phyloP scores from a whole-genome alignment of 495 filamentous ascomycete genomes.

The Xylaria palmicola region DNA sequence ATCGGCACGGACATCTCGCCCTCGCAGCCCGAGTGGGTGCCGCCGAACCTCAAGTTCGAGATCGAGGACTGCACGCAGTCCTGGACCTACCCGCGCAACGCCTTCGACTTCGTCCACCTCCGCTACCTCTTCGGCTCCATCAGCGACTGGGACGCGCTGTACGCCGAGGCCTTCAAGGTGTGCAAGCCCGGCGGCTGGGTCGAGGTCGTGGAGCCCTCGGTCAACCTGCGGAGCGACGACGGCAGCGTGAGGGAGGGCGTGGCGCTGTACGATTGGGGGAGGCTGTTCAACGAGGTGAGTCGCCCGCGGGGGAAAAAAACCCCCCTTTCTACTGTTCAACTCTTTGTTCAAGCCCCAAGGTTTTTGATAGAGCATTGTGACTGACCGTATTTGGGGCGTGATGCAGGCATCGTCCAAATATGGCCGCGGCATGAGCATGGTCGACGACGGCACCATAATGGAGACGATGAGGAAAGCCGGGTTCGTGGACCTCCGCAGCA shows the following conservation, averaged over 20 bases:
- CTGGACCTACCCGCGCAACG: slow-evolving; percentile 52
- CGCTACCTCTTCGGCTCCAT: slow-evolving; percentile 57
- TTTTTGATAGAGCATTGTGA: not conserved
- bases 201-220: slow-evolving; percentile 24
- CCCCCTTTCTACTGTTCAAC: not conserved
- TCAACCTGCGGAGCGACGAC: slow-evolving; percentile 26
- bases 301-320: too few relatives aligned
- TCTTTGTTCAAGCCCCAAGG: not conserved
- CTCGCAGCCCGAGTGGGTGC: slow-evolving; percentile 48
- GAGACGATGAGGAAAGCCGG: slow-evolving; percentile 42
- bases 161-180: slow-evolving; percentile 16
- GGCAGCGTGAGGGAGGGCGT: slow-evolving; percentile 21
- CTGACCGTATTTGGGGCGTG: not conserved
- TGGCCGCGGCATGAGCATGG: slow-evolving; percentile 19
- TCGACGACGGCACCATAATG: slow-evolving; percentile 15
- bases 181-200: slow-evolving; percentile 30
- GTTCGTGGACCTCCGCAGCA: slow-evolving; percentile 48
- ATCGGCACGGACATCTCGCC: slow-evolving; percentile 57
- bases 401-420: slow-evolving; percentile 5
- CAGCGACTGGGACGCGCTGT: slow-evolving; percentile 53
- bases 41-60: slow-evolving; percentile 56
- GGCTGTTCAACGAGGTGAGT: slow-evolving; percentile 20
- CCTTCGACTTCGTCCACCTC: slow-evolving; percentile 67
- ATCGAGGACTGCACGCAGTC: slow-evolving; percentile 55
- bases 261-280: slow-evolving; percentile 21